Conservation (phyloP, 306 rosid species). For the Cercis canadensis region DNA sequence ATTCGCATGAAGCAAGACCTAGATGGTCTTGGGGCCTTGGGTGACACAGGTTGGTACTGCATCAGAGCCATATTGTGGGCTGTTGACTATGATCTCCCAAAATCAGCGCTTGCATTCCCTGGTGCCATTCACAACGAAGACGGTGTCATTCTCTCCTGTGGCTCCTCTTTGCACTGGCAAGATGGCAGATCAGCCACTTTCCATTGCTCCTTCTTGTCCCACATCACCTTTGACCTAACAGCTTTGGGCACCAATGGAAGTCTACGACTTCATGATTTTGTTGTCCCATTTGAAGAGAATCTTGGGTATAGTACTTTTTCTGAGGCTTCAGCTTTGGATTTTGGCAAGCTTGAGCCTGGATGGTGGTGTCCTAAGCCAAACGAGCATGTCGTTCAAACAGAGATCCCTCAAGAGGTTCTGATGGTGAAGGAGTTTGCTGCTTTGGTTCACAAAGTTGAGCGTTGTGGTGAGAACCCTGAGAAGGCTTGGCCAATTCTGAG, state of each 20-base stretch:
- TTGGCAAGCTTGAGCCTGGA: slow-evolving; percentile 35
- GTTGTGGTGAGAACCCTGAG: slow-evolving; percentile 29
- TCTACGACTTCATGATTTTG: slow-evolving; percentile 38
- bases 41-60: slow-evolving; percentile 6
- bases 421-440: slow-evolving; percentile 47
- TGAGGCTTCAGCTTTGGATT: slow-evolving; percentile 45
- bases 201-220: slow-evolving; percentile 41
- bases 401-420: slow-evolving; percentile 42
- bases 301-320: slow-evolving; percentile 29
- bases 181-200: slow-evolving; percentile 39
- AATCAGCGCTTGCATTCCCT: background rate
- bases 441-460: slow-evolving; percentile 34
- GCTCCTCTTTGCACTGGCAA: slow-evolving; percentile 50
- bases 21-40: background rate
- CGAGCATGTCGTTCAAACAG: slow-evolving; percentile 41
- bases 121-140: slow-evolving; percentile 33
- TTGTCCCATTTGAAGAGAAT: slow-evolving; percentile 41
- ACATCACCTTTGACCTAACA: slow-evolving; percentile 36
- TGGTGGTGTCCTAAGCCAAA: slow-evolving; percentile 44
- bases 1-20: background rate
- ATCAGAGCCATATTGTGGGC: slow-evolving; percentile 11
- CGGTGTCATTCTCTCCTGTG: slow-evolving; percentile 50
- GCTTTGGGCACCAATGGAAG: slow-evolving; percentile 44
- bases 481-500: slow-evolving; percentile 34
- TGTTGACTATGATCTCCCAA: background rate